These are phyloP conservation scores for Tulasnella sp. DNA, from an alignment of 768 basidiomycete genomes.

Conservation along the genomic window DNA sequence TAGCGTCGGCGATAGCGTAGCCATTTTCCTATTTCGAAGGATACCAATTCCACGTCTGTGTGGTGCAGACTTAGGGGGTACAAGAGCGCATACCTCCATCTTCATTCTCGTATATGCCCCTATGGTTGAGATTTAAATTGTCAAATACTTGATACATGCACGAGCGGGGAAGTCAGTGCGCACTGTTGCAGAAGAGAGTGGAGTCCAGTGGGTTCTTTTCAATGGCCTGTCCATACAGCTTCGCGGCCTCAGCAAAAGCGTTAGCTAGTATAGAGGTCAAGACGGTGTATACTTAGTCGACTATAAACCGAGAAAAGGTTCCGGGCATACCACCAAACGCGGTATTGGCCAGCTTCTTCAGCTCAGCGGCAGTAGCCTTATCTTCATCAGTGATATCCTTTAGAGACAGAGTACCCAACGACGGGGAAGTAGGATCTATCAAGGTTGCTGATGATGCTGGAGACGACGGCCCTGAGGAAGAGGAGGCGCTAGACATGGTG, in stretches of 20 bases:
- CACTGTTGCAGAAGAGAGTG: conserved; percentile 90
- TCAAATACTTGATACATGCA: neutral
- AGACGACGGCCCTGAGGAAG: conserved; percentile 22
- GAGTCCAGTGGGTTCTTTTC: conserved; percentile 85
- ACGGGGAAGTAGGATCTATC: conserved; percentile 19
- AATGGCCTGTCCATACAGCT: conserved; percentile 82
- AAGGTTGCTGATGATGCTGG: conserved; percentile 11
- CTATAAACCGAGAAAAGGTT: neutral
- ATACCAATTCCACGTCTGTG: neutral
- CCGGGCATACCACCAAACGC: conserved; percentile 69
- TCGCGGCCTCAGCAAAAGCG: conserved; percentile 74
- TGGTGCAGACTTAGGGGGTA: neutral
- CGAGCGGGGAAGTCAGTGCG: conserved; percentile 18
- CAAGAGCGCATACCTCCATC: conserved; percentile 47
- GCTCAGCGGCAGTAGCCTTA: conserved; percentile 62
- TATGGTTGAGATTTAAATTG: conserved; percentile 8
- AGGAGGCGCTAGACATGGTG: conserved; percentile 26
- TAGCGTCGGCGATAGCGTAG: conserved; percentile 84
- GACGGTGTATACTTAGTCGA: conserved; percentile 20
- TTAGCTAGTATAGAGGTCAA: conserved; percentile 52
- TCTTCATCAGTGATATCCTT: conserved; percentile 65
- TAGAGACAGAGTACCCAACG: conserved; percentile 16
- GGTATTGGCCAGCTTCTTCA: conserved; percentile 88
- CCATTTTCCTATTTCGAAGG: conserved; percentile 73
- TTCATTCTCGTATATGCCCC: conserved; percentile 86